A percentile compares a stretch with the other conserved stretches of the same genome.
Evolutionary conservation across 768 basidiomycete genomes (phyloP).

Genomic region (Galerina sulciceps): DNA sequence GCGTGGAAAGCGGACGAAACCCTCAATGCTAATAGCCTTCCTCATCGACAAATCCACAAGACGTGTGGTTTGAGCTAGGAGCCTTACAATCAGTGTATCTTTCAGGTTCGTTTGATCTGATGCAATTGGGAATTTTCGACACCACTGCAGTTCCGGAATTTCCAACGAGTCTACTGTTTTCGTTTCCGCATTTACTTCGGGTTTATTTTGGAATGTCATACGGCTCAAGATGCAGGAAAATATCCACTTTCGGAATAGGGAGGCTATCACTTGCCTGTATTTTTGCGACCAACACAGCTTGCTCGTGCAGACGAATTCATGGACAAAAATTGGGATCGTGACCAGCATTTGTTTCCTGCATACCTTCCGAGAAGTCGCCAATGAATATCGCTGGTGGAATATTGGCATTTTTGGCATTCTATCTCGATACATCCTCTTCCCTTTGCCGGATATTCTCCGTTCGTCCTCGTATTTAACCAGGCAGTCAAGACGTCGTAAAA

Average conservation of each 20-base stretch:
- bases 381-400: not conserved
- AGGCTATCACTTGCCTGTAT: no score
- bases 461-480: constrained; percentile 22
- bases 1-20: no score
- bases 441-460: constrained; percentile 28
- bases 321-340: not conserved
- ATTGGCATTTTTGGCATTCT: not conserved
- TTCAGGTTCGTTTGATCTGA: no score
- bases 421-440: not conserved
- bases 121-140: not conserved
- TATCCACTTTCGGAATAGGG: not conserved
- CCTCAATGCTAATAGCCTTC: no score
- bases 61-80: no score
- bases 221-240: not conserved
- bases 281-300: no score
- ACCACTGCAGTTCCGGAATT: not conserved
- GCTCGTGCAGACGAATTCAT: no score
- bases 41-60: no score
- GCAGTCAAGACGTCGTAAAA: not conserved
- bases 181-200: constrained; percentile 7
- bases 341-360: not conserved
- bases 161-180: not conserved
- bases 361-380: constrained; percentile 1
- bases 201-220: not conserved
- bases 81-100: no score